These are phyloP conservation scores for Apiotrichum veenhuisii DNA, from an alignment of 1,284 basidiomycete genomes.

Conservation along the genomic window DNA sequence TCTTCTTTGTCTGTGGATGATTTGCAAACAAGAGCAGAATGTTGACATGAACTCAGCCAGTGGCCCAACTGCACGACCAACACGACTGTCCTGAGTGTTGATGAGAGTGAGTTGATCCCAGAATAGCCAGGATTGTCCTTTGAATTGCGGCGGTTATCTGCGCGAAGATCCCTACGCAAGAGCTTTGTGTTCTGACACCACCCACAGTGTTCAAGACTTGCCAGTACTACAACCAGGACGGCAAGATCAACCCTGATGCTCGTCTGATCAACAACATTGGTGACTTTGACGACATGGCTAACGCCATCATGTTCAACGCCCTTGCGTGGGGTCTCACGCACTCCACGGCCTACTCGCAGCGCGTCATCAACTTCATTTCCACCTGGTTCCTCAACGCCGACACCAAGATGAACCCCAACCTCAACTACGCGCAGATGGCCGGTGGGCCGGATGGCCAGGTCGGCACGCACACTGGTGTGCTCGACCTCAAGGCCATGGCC, in stretches of 20 bases:
- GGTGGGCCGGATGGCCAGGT: conserved; percentile 54
- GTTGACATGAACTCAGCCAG: background rate
- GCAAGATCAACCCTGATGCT: conserved; percentile 64
- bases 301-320: conserved; percentile 62
- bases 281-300: conserved; percentile 56
- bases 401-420: conserved; percentile 65
- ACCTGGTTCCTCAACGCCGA: conserved; percentile 56
- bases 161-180: background rate
- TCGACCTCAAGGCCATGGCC: conserved; percentile 27
- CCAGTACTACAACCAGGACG: conserved; percentile 50
- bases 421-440: conserved; percentile 63
- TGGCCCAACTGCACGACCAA: conserved; percentile 29
- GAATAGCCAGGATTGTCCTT: background rate
- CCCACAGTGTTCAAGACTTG: conserved; percentile 12
- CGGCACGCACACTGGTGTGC: conserved; percentile 27
- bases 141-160: no score
- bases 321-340: conserved; percentile 57
- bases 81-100: conserved; percentile 21
- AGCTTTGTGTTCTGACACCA: no score
- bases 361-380: conserved; percentile 19
- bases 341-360: conserved; percentile 30
- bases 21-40: background rate
- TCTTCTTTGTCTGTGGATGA: no score
- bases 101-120: conserved; percentile 24
- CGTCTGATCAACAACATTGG: conserved; percentile 58